Evolutionary conservation across 1,284 basidiomycete species (phyloP).

Genomic region (Ceratobasidium sp.): DNA sequence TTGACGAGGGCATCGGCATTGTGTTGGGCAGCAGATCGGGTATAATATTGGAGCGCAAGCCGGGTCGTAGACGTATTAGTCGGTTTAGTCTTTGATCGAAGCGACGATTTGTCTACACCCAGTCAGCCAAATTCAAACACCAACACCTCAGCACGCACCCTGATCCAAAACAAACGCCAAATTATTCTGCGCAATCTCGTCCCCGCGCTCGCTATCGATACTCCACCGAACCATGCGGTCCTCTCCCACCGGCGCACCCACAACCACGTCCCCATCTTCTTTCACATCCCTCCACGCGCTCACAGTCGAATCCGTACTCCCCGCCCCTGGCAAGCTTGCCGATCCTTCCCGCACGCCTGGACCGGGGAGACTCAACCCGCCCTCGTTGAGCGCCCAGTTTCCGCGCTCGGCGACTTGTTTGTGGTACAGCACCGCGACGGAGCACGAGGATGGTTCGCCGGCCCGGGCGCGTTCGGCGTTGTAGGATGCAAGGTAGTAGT

Average conservation of each 20-base stretch:
- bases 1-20: slow-evolving; percentile 97
- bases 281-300: slow-evolving; percentile 3
- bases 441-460: slow-evolving; percentile 63
- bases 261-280: slow-evolving; percentile 25
- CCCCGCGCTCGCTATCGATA: slow-evolving; percentile 91
- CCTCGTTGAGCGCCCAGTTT: slow-evolving; percentile 72
- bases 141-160: slow-evolving; percentile 61
- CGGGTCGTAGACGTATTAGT: slow-evolving; percentile 72
- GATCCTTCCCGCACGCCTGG: background rate
- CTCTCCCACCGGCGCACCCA: slow-evolving; percentile 53
- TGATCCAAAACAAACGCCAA: slow-evolving; percentile 92
- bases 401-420: slow-evolving; percentile 90
- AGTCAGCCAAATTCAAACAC: slow-evolving; percentile 5
- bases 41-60: slow-evolving; percentile 91
- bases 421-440: slow-evolving; percentile 86
- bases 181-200: slow-evolving; percentile 94
- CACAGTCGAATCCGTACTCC: background rate
- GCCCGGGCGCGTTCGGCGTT: slow-evolving; percentile 68
- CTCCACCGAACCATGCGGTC: slow-evolving; percentile 90
- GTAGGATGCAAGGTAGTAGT: slow-evolving; percentile 86
- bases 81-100: slow-evolving; percentile 70
- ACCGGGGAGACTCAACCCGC: slow-evolving; percentile 47
- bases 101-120: slow-evolving; percentile 69
- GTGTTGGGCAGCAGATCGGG: slow-evolving; percentile 88
- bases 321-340: background rate